Conservation (phyloP, 75 land plant species). For the Ceratopteris richardii region DNA sequence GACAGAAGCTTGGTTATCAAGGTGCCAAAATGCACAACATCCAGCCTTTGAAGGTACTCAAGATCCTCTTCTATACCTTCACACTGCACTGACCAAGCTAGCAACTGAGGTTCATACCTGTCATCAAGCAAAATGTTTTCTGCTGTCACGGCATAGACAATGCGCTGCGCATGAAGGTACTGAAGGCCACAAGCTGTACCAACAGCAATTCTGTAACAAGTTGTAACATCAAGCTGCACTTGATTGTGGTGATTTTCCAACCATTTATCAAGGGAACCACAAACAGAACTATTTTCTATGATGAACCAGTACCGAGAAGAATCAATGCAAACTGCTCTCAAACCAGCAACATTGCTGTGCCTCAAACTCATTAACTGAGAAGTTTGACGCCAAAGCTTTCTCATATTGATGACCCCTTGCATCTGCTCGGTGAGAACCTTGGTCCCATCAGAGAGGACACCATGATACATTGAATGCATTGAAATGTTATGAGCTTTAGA, state of each 20-base stretch:
- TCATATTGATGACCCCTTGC: background rate
- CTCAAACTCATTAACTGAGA: background rate
- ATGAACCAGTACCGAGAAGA: background rate
- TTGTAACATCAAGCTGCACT: background rate
- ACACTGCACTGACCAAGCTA: background rate
- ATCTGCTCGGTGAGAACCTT: background rate
- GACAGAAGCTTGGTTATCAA: background rate
- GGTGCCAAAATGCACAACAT: background rate
- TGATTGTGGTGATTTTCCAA: background rate
- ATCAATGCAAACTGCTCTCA: background rate
- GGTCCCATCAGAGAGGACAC: constrained; percentile 5
- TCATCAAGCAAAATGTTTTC: constrained; percentile 6
- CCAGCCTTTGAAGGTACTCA: background rate
- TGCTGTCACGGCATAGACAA: background rate
- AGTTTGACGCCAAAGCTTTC: background rate
- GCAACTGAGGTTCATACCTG: background rate
- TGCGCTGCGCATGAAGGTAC: constrained; percentile 2
- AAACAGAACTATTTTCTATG: background rate
- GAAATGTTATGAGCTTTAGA: background rate
- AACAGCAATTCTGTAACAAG: background rate
- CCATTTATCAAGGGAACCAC: constrained; percentile 2
- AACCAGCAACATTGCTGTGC: background rate
- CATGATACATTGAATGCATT: background rate
- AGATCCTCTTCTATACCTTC: background rate
- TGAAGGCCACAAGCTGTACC: constrained; percentile 4